A percentile compares a stretch with the other conserved stretches of the same genome.
phyloP scores from a whole-genome alignment of 1,284 basidiomycete species.

The Malassezia equina region DNA sequence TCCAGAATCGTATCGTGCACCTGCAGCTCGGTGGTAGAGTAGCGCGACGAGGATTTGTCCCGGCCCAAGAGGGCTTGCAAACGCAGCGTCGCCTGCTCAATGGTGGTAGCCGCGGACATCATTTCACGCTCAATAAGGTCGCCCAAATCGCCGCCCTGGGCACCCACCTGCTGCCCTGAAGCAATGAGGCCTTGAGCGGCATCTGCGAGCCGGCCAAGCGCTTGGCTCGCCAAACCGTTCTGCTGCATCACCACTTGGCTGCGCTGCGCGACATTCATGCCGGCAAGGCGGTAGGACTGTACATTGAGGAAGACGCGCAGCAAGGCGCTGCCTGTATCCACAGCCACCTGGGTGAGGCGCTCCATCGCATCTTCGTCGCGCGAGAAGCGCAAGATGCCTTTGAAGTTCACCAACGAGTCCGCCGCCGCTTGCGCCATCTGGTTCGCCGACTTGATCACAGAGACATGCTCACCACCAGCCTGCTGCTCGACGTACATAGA shows the following conservation, averaged over 20 bases:
- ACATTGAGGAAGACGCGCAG: conserved; percentile 88
- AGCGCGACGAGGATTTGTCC: conserved; percentile 70
- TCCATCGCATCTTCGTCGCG: conserved; percentile 84
- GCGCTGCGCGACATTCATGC: conserved; percentile 56
- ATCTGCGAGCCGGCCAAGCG: conserved; percentile 75
- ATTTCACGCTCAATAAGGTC: conserved; percentile 96
- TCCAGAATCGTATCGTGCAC: conserved; percentile 96
- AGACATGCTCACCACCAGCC: conserved; percentile 83
- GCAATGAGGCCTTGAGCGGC: conserved; percentile 76
- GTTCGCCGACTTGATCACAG: conserved; percentile 95
- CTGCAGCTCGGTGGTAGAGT: conserved; percentile 80
- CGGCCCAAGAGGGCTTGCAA: conserved; percentile 80
- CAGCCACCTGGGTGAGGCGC: conserved; percentile 75
- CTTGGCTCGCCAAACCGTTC: conserved; percentile 70
- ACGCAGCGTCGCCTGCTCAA: conserved; percentile 81
- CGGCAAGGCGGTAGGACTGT: conserved; percentile 77
- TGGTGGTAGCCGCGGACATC: conserved; percentile 81
- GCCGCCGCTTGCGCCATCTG: conserved; percentile 85
- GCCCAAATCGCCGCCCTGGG: conserved; percentile 83
- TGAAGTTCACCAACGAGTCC: conserved; percentile 83
- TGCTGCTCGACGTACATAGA: conserved; percentile 82
- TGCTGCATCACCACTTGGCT: conserved; percentile 81
- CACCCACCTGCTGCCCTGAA: conserved; percentile 67
- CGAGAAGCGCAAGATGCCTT: conserved; percentile 86
- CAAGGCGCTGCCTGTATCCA: conserved; percentile 71